Evolutionary conservation across 2,329 filamentous ascomycete genomes (phyloP), one percentile per base, ranked within the genome.

Genomic region (Pseudogymnoascus sp.): DNA sequence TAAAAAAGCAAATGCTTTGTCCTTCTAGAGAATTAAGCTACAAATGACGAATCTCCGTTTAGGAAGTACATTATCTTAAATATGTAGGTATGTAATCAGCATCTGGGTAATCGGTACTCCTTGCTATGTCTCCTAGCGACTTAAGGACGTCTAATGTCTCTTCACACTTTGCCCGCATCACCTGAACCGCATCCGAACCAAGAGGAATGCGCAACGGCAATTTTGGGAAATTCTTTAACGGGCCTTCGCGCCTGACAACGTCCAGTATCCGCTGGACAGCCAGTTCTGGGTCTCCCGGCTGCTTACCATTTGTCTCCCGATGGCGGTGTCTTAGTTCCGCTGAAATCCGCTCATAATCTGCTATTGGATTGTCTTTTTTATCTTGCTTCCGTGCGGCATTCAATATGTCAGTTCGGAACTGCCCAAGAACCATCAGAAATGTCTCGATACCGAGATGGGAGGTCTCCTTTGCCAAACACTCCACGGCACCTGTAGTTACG

Each of bases 371-470:
- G 7, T 63, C 63, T 11, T 64, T 67, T 2, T 23, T 53, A 14
- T 11, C 3, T 40, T 40, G 38, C n/a, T 40, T 40, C n/a, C 38
- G 38, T 11, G 18, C 18, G 40, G 18, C 18, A 7, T 59, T 40
- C 10, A 66, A 69, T 62, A 81, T 77, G n/a, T 77, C 76, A 10
- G 80, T 82, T 2, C 80, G 74, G 65, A 81, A 83, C 40, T 75
- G 77, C 1, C 81, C 80, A 0, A 78, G 79, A 67, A 82, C 79
- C 18, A 82, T 72, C 11, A 69, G 53, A 4, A 65, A 28, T 2
- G 61, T 63, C 8, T 62, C 42, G 31, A 70, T 67, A 0, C 65
- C 65, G 1, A 69, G 60, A 1, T 60, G 63, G 2, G 28, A 33
- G 5, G 62, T 61, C 50, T 69, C 69, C 16, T 44, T 33, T 23